phyloP scores from a whole-genome alignment of 1,139 yeast genomes.

The Diutina scorzettiae region DNA sequence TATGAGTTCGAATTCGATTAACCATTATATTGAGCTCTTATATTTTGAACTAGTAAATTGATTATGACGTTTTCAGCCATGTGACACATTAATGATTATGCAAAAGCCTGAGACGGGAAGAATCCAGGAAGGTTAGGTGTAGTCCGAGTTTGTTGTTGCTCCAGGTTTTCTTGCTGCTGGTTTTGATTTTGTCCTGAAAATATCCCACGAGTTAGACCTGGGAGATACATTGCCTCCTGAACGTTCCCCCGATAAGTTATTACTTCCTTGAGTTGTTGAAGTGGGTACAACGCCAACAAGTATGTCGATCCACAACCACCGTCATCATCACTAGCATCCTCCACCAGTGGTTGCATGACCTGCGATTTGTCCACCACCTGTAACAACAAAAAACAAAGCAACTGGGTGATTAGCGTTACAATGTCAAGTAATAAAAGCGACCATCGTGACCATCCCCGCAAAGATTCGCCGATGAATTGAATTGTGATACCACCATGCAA shows the following conservation, averaged over 20 bases:
- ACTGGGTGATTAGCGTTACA: constrained; percentile 17
- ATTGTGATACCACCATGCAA: constrained; percentile 28
- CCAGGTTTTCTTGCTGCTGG: not conserved
- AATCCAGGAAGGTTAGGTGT: not conserved
- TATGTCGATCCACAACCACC: not conserved
- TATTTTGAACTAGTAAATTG: too few species aligned
- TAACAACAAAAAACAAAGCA: constrained; percentile 22
- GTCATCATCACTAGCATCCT: not conserved
- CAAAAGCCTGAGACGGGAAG: constrained; percentile 5
- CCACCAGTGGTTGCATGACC: constrained; percentile 8
- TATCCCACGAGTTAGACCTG: not conserved
- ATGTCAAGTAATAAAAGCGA: constrained; percentile 19
- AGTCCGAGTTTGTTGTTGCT: not conserved
- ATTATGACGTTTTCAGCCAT: not conserved
- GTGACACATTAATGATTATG: too few species aligned
- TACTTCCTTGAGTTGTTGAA: not conserved
- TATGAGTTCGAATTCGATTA: too few species aligned
- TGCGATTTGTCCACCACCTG: constrained; percentile 22
- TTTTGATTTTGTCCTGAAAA: not conserved
- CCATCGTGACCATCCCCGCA: constrained; percentile 17
- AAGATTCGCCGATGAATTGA: constrained; percentile 31
- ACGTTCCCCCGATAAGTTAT: not conserved
- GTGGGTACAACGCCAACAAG: not conserved
- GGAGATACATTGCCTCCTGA: not conserved
- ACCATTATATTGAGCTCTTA: too few species aligned